Evolutionary conservation across 1,139 yeast genomes (phyloP).

Genomic region (Meyerozyma athensensis): DNA sequence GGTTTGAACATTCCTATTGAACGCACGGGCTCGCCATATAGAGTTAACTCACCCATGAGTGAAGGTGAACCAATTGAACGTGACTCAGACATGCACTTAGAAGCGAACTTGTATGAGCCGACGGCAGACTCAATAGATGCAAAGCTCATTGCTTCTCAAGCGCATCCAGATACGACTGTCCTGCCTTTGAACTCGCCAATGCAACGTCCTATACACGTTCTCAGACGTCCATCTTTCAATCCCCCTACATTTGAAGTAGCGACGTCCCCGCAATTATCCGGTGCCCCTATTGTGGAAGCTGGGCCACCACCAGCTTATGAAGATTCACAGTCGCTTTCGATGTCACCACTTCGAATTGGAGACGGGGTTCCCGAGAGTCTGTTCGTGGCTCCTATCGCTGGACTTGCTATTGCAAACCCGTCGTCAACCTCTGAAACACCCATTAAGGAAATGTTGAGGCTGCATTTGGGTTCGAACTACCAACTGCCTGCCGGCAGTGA

Average conservation of each 20-base stretch:
- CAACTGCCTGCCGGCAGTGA: not conserved
- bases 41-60: conserved; percentile 21
- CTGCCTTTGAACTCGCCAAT: conserved; percentile 37
- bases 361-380: conserved; percentile 6
- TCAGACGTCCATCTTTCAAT: conserved; percentile 33
- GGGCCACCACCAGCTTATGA: conserved; percentile 42
- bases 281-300: conserved; percentile 14
- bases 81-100: conserved; percentile 43
- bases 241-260: conserved; percentile 43
- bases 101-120: conserved; percentile 63
- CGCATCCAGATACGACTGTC: conserved; percentile 35
- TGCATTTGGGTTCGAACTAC: conserved; percentile 5
- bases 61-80: conserved; percentile 39
- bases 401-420: conserved; percentile 7
- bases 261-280: conserved; percentile 19
- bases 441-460: conserved; percentile 19
- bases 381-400: not conserved
- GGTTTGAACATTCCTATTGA: not conserved
- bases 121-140: conserved; percentile 23
- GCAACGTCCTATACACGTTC: conserved; percentile 31
- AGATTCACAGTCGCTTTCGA: conserved; percentile 16
- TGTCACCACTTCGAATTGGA: conserved; percentile 31
- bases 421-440: conserved; percentile 15
- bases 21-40: conserved; percentile 19
- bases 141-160: conserved; percentile 53